Percentiles rank a stretch among this genome's conserved stretches.
Conservation (phyloP, 345 rosid species). For the Syzygium grande region DNA sequence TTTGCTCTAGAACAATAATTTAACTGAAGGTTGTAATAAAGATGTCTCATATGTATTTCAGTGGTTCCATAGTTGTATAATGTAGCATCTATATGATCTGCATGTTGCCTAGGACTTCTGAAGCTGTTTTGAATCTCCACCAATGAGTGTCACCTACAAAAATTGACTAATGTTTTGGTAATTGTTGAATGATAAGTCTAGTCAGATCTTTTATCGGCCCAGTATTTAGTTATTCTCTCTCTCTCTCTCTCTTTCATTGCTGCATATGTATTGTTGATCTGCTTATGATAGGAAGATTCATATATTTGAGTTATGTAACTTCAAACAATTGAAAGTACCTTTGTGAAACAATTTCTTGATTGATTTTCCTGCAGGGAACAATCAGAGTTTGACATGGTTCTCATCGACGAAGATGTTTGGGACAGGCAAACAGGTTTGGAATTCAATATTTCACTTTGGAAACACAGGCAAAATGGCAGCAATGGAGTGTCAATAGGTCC, state of each 20-base stretch:
- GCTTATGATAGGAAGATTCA: neutral
- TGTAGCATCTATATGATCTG: neutral
- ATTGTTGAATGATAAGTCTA: neutral
- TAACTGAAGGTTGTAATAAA: neutral
- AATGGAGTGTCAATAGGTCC: constrained; percentile 18
- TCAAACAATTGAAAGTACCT: neutral
- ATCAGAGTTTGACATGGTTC: constrained; percentile 37
- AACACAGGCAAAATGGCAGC: constrained; percentile 11
- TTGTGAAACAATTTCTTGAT: neutral
- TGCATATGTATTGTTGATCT: neutral
- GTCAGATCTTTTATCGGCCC: neutral
- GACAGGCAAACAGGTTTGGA: constrained; percentile 29
- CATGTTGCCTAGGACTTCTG: neutral
- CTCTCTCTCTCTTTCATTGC: neutral
- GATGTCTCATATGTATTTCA: neutral
- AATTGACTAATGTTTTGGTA: neutral
- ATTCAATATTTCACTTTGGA: constrained; percentile 22
- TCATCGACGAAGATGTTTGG: constrained; percentile 77
- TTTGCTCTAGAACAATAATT: neutral
- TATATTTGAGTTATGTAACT: neutral
- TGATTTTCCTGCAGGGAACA: constrained; percentile 19
- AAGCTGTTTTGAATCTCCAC: neutral
- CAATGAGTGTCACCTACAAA: neutral
- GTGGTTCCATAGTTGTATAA: neutral
- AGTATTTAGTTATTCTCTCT: neutral